Evolutionary conservation across 2,329 filamentous ascomycete species (phyloP).

Genomic region (Aspergillus fijiensis): DNA sequence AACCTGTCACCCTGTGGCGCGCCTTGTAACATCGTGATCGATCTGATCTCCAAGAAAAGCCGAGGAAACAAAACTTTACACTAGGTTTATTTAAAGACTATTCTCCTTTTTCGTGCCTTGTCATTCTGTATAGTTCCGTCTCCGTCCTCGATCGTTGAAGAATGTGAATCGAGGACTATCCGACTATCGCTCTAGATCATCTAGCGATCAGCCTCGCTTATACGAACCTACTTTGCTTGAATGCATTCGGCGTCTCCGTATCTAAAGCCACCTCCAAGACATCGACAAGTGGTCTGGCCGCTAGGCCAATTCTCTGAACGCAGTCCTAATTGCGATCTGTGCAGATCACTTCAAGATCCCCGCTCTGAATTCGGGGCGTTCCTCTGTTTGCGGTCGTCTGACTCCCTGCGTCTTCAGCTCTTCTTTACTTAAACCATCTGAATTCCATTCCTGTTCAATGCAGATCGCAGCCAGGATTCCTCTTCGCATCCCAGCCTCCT

Average conservation of each 20-base stretch:
- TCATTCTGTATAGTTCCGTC: not conserved
- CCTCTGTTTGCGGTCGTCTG: slow-evolving; percentile 21
- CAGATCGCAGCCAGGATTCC: slow-evolving; percentile 19
- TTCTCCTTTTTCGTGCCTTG: not conserved
- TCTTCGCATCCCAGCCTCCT: slow-evolving; percentile 25
- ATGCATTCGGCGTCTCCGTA: slow-evolving; percentile 6
- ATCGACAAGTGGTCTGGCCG: not conserved
- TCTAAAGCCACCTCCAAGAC: not conserved
- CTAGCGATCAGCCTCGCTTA: not conserved
- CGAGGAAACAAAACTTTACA: not conserved
- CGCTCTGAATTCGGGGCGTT: slow-evolving; percentile 4
- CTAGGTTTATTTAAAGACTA: not conserved
- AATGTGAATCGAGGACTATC: not conserved
- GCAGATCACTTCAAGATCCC: slow-evolving; percentile 5
- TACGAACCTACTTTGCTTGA: not conserved
- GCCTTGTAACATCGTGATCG: slow-evolving; percentile 2
- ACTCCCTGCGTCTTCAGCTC: slow-evolving; percentile 13
- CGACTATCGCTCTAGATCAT: not conserved
- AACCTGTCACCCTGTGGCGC: not conserved
- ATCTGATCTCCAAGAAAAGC: not conserved
- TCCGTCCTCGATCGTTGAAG: not conserved
- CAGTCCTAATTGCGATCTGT: slow-evolving; percentile 1
- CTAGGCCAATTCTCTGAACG: slow-evolving; percentile 11
- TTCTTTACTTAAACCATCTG: slow-evolving; percentile 33
- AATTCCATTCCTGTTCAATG: slow-evolving; percentile 28